Base-by-base conservation (phyloP, 2,329 filamentous ascomycete genomes). In the Zymoseptoria passerinii region DNA sequence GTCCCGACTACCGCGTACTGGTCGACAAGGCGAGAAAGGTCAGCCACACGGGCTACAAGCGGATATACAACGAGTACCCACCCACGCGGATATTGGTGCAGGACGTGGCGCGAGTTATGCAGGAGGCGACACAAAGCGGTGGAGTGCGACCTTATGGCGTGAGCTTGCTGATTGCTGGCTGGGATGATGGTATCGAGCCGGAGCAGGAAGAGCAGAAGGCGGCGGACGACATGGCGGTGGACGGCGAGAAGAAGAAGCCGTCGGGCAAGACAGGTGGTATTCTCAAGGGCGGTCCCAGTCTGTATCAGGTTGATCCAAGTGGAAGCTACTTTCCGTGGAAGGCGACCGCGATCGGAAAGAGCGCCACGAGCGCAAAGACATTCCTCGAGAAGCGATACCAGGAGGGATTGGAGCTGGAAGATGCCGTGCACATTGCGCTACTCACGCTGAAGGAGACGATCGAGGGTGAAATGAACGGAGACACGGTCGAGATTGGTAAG, bases 21-120 rank as follows among this genome's bases (percentile, higher is more conserved):
- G 94, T 97, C 68, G 94, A 99, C 81, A 92, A 92, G 77, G 94
- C 94, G 68, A 91, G 94, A 73, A 99, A 97, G 78, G 94, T 96
- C 67, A 96, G 92, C 58, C 94, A 99, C 79, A 95, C 94, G 52
- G 88, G 87, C 75, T 99, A 99, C 86, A 99, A 99, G 85, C 90
- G 94, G 76, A 92, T 99, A 80, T 99, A 99, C 82, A 99, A 99
- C 79, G 94, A 99, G 80, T 99, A 99, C 80, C 94, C 94, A n/a
- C 94, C 94, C 5, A 99, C 94, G 58, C 87, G 94, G 75, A 99
- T 99, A 87, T 84, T 99, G 78, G 94, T 99, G 58, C 94, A 99
- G 78, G 94, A 99, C 71, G 92, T 99, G 58, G 94, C 94, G 60
- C 85, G 91, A 65, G 92, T 97, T 66, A 96, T 99, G 87, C 94